Evolutionary conservation across 1,284 basidiomycete species (phyloP), one percentile per base, ranked within the genome.

Genomic region (Vanrija humicola): DNA sequence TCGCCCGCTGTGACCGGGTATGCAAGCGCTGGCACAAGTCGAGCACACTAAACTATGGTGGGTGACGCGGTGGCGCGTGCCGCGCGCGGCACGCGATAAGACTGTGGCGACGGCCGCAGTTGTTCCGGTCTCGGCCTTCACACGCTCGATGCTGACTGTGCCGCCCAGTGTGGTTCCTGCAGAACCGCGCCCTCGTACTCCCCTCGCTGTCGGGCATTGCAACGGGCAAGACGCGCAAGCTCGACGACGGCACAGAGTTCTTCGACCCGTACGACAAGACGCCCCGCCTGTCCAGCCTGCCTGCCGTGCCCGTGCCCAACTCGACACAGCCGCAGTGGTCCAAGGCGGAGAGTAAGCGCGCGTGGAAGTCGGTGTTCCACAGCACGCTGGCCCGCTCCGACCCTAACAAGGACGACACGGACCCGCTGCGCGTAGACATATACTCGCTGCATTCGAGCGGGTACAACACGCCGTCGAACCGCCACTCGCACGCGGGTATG

Each of bases 11-110:
- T 66, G 82, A 89, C 23, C 76, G 86, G 44, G 89, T 94, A 6
- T 90, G 84, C 51, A 85, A 82, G 74, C 88, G 90, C 72, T 95
- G 90, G 90, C 82, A 81, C 59, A 85, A 84, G 73, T 90, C 88
- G 60, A 89, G 91, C 76, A 89, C 89, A 0, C 71, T 94, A 55
- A 95, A 95, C 74, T 92, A 94, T 71, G 85, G 90, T 90, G 62
- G 55, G 84, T 79, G 38, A 40, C 39, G n/a, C 39, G 6, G 21
- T 23, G 21, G 21, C 21, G 21, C 21, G 21, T 23, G 21, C 21
- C 21, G 21, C 3, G 21, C 5, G 21, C 21, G 26, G 40, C 25
- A 29, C 12, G 34, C 3, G 6, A 19, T 34, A 38, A n/a, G 29
- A 50, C 21, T 38, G 23, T 34, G 46, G 46, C 28, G 4, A 25